Base-by-base conservation (phyloP, 2,329 filamentous ascomycete genomes). In the Diplodia corticola region DNA sequence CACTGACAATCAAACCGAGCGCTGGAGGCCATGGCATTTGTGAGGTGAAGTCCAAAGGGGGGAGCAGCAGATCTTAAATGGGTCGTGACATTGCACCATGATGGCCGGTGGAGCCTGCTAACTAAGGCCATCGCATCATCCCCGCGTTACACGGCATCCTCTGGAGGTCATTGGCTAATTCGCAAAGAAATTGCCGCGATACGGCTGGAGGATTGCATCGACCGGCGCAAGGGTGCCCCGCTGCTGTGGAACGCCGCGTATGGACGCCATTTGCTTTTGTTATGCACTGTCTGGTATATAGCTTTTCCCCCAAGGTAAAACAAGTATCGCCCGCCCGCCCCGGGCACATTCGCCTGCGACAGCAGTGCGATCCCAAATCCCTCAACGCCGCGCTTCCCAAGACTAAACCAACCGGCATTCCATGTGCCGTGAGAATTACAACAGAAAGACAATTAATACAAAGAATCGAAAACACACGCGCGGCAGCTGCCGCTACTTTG, bases 301-400 rank as follows among this genome's bases (percentile, higher is more conserved):
- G 26, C 57, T 61, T 49, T 61, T 49, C 40, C 40, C n/a, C 9
- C n/a, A n/a, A n/a, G 13, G 24, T 4, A 49, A 61, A 22, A 26
- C 44, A 49, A 44, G 44, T 61, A 61, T 49, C 33, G 35, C 40
- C 40, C 57, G n/a, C 57, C 40, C n/a, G 33, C 20, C 17, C 28
- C 40, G n/a, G 37, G 37, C 2, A 61, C 20, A 37, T 20, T 48
- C 24, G 40, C 40, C 37, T 20, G n/a, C 55, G 40, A 48, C 9
- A 30, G n/a, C 26, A 49, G 26, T 46, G 28, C 26, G 33, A 28
- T 33, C 28, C 57, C 6, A 35, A 49, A 61, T 26, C 44, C 57
- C 44, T 49, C 28, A 61, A 61, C 57, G 48, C 57, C 57, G 30
- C 57, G 57, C 57, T 61, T 49, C 9, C 37, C 57, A 49, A 35